Evolutionary conservation across 75 land plant genomes (phyloP), one percentile per base, ranked within the genome.

Genomic region (Larix kaempferi): DNA sequence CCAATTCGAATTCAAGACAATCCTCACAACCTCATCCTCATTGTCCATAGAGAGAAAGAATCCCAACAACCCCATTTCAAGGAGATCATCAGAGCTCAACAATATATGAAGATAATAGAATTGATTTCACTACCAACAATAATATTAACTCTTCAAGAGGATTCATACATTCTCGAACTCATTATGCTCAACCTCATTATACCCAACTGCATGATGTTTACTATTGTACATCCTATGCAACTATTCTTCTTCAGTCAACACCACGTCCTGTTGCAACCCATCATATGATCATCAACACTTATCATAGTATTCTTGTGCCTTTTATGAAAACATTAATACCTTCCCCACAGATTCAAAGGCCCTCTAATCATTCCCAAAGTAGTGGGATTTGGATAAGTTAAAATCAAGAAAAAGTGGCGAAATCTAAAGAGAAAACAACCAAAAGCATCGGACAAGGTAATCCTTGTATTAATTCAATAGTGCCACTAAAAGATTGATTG

Each of bases 1-100:
- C 71, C 71, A 66, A 66, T 66, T 66, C 71, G 10, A 63, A 61
- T 61, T 63, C 66, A 26, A 66, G 71, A n/a, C 71, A 65, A 15
- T 65, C 44, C 5, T 35, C 17, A 6, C 44, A 37, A 5, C 7
- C 44, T 66, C 71, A 27, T 16, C 11, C 33, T 17, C 71, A n/a
- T n/a, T n/a, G 21, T 15, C 41, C 16, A 14, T 35, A 41, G 71
- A 66, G 71, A 17, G 71, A 66, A 66, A 66, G 71, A n/a, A 66
- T 17, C 33, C 37, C 37, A 3, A 0, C 37, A 35, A 0, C 37
- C 37, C 37, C 37, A 35, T 35, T 35, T 35, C 37, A 35, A 35
- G 37, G 37, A 35, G 37, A 35, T 35, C 37, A 35, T 35, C 37
- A 35, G 37, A 27, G 5, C 17, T 11, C 71, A 37, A 13, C 6